A percentile compares a stretch with the other conserved stretches of the same genome.
These are phyloP conservation scores for Meyerozyma carpophila DNA, from an alignment of 1,139 yeast genomes.

Conservation along the genomic window DNA sequence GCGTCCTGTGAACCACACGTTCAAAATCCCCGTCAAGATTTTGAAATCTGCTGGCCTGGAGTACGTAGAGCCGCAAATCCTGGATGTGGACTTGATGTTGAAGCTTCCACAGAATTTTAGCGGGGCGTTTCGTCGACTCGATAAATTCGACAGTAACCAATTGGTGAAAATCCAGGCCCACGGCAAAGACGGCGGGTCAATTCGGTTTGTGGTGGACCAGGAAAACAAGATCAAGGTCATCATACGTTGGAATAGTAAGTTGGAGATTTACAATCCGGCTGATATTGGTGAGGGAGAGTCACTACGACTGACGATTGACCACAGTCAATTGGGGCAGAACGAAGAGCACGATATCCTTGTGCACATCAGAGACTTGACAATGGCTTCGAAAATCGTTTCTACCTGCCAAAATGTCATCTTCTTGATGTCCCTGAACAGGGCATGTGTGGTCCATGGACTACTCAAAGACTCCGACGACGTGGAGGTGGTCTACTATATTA, in stretches of 20 bases:
- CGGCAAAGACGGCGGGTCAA: constrained; percentile 28
- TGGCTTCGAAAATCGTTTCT: constrained; percentile 50
- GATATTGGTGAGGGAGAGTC: background rate
- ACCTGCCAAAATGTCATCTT: constrained; percentile 49
- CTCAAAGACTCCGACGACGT: constrained; percentile 53
- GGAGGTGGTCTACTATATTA: constrained; percentile 50
- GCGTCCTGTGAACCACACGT: constrained; percentile 48
- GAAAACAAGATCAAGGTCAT: constrained; percentile 49
- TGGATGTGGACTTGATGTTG: constrained; percentile 44
- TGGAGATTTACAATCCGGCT: constrained; percentile 30
- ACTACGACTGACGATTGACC: background rate
- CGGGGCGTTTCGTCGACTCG: constrained; percentile 48
- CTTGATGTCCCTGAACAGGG: constrained; percentile 44
- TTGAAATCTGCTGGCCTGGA: constrained; percentile 39
- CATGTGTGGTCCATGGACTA: constrained; percentile 52
- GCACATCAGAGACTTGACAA: constrained; percentile 3
- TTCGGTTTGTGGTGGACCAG: constrained; percentile 49
- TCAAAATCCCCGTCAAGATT: constrained; percentile 53
- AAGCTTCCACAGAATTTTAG: constrained; percentile 44
- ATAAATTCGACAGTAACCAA: constrained; percentile 42
- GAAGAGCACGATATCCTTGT: background rate
- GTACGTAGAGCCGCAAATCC: constrained; percentile 46
- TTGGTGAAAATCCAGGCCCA: constrained; percentile 30
- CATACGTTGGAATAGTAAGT: constrained; percentile 51
- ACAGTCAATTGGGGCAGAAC: background rate